A percentile compares a stretch with the other conserved stretches of the same genome.
These are phyloP conservation scores for Lophium mytilinum DNA, from an alignment of 495 filamentous ascomycete genomes.

Conservation along the genomic window DNA sequence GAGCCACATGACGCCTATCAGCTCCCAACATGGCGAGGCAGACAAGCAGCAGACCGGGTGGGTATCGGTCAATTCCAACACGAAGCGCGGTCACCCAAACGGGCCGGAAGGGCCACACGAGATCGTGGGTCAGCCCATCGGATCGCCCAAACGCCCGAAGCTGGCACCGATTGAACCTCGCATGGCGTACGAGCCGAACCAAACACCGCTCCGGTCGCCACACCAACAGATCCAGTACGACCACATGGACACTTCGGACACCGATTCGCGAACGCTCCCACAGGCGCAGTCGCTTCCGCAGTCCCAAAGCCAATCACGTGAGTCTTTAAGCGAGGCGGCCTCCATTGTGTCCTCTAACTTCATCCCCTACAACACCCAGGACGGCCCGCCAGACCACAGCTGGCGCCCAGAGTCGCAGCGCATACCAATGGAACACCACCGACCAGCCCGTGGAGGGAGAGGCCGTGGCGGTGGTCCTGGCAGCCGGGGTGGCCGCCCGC, in stretches of 20 bases:
- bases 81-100: constrained; percentile 20
- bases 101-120: constrained; percentile 15
- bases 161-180: constrained; percentile 31
- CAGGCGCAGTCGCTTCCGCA: constrained; percentile 16
- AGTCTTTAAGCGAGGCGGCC: constrained; percentile 6
- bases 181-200: neutral
- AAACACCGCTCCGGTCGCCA: constrained; percentile 2
- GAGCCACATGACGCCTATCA: constrained; percentile 11
- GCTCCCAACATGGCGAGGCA: neutral
- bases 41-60: constrained; percentile 16
- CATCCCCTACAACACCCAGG: constrained; percentile 25
- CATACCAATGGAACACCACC: constrained; percentile 14
- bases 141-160: constrained; percentile 33
- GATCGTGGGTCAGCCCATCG: constrained; percentile 5
- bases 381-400: constrained; percentile 27
- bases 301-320: constrained; percentile 14
- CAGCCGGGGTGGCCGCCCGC: constrained; percentile 27
- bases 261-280: constrained; percentile 15
- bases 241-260: constrained; percentile 24
- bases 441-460: constrained; percentile 4
- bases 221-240: constrained; percentile 3
- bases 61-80: constrained; percentile 25
- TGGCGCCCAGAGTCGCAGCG: constrained; percentile 33
- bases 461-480: constrained; percentile 23
- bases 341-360: constrained; percentile 4